Conservation (phyloP, 2,329 filamentous ascomycete genomes). For the Colletotrichum sp. region DNA sequence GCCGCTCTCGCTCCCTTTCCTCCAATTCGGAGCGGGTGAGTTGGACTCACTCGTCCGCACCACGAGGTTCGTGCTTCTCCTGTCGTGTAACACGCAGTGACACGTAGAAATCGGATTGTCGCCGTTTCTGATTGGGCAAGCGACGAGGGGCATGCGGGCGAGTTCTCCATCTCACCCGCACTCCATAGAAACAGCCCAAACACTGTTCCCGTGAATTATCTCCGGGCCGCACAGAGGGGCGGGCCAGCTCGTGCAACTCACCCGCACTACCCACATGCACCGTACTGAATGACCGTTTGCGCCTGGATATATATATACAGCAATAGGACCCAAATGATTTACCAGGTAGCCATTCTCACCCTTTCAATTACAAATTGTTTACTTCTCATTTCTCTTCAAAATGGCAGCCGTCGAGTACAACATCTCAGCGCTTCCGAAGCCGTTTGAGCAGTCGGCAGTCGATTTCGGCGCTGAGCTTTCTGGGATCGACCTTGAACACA, state of each 20-base stretch:
- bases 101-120: not conserved
- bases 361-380: fast-evolving
- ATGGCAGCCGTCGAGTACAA: not conserved
- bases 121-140: not conserved
- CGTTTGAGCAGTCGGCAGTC: not conserved
- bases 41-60: not conserved
- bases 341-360: not conserved
- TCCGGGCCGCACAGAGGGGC: not conserved
- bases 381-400: not conserved
- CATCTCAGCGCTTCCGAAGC: not conserved
- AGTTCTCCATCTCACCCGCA: not conserved
- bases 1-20: not conserved
- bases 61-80: not conserved
- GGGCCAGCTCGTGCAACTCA: not conserved
- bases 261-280: not conserved
- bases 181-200: not conserved
- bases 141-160: not conserved
- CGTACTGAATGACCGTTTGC: not conserved
- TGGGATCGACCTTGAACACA: not conserved
- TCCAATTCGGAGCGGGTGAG: not conserved
- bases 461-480: not conserved
- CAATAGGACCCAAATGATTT: not conserved
- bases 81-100: not conserved
- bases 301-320: not conserved
- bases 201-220: not conserved